phyloP scores from a whole-genome alignment of 495 filamentous ascomycete genomes.

The Daldinia caldariorum region DNA sequence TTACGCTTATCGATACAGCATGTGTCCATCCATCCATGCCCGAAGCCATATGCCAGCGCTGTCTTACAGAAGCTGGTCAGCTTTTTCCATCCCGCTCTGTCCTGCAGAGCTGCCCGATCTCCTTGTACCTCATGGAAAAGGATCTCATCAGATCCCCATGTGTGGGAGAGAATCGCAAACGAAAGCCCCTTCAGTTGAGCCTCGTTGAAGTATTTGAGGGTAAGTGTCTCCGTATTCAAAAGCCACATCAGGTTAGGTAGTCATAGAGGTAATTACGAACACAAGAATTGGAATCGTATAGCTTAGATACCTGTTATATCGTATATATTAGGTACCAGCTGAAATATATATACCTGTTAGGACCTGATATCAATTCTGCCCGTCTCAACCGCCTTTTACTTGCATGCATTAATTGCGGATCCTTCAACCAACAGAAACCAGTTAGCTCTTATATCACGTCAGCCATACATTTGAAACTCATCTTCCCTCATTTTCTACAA shows the following conservation, averaged over 20 bases:
- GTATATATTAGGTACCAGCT: too few species aligned
- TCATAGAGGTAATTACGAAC: neutral
- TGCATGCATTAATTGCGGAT: neutral
- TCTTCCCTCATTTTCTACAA: neutral
- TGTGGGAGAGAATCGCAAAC: constrained; percentile 51
- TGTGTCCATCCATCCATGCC: constrained; percentile 44
- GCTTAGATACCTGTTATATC: too few species aligned
- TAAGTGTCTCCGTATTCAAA: constrained; percentile 19
- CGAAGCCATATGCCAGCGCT: constrained; percentile 14
- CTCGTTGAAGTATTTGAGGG: constrained; percentile 11
- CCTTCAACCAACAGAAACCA: neutral
- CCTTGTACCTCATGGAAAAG: constrained; percentile 39
- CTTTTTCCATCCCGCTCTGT: constrained; percentile 26
- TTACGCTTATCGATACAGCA: constrained; percentile 45
- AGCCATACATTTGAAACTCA: neutral
- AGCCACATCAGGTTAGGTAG: constrained; percentile 24
- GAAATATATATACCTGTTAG: too few species aligned
- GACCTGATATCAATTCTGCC: too few species aligned
- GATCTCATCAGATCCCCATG: constrained; percentile 47
- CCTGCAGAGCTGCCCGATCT: neutral
- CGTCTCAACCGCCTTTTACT: neutral
- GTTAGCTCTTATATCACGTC: neutral
- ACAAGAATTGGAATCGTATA: neutral
- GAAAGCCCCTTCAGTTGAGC: neutral
- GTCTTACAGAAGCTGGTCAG: constrained; percentile 3